Percentiles rank a stretch among this genome's conserved stretches.
phyloP scores from a whole-genome alignment of 1,139 yeast species.

The Geotrichum australiense region DNA sequence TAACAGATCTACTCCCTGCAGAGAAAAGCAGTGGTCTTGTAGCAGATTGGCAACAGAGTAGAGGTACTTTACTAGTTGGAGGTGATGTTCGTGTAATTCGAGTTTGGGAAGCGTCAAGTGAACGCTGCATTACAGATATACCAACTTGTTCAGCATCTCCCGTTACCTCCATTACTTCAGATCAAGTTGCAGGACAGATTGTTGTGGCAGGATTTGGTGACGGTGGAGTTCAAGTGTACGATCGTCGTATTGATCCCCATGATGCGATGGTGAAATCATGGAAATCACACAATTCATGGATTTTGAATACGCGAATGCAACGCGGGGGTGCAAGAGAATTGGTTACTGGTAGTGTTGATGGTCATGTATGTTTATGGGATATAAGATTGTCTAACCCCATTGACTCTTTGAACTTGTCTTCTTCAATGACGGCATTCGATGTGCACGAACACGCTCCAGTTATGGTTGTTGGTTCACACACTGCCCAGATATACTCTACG shows the following conservation, averaged over 20 bases:
- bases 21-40: conserved; percentile 71
- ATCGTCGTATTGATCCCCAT: conserved; percentile 74
- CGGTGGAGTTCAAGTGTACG: conserved; percentile 86
- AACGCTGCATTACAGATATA: conserved; percentile 74
- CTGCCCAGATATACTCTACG: conserved; percentile 82
- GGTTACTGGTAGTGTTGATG: conserved; percentile 74
- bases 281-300: conserved; percentile 56
- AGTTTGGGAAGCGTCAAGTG: conserved; percentile 96
- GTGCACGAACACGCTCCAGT: conserved; percentile 96
- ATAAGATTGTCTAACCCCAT: conserved; percentile 70
- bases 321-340: conserved; percentile 93
- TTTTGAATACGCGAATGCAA: conserved; percentile 87
- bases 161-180: conserved; percentile 83
- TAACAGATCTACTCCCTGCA: conserved; percentile 70
- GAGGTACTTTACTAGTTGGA: conserved; percentile 85
- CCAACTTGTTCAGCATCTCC: conserved; percentile 91
- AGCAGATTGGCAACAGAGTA: conserved; percentile 94
- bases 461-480: conserved; percentile 76
- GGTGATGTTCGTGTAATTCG: conserved; percentile 92
- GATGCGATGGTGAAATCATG: conserved; percentile 84
- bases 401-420: conserved; percentile 49
- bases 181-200: conserved; percentile 91
- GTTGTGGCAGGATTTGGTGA: conserved; percentile 92
- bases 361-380: conserved; percentile 86
- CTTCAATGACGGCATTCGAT: conserved; percentile 65